Conservation (phyloP, 2,329 filamentous ascomycete species). For the Shiraia sp. region DNA sequence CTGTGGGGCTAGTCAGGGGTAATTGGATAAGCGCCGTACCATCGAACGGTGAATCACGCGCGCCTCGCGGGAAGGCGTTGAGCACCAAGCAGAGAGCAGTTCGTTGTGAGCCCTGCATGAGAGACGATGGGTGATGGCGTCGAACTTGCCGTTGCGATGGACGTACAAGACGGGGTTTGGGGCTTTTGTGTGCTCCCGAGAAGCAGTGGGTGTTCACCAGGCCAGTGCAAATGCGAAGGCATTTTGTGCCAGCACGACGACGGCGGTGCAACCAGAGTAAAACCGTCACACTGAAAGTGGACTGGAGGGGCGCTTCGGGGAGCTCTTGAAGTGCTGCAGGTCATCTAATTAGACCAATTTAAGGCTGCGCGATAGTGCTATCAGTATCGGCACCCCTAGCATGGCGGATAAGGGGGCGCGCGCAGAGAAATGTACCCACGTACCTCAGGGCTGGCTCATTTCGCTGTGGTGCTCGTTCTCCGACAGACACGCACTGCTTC, state of each 20-base stretch:
- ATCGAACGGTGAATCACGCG: slow-evolving; percentile 21
- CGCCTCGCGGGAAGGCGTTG: slow-evolving; percentile 27
- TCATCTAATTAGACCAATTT: slow-evolving; percentile 40
- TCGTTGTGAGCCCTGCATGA: slow-evolving; percentile 24
- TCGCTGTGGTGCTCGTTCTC: slow-evolving; percentile 23
- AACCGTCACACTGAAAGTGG: slow-evolving; percentile 28
- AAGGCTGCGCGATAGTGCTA: slow-evolving; percentile 39
- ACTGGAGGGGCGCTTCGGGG: slow-evolving; percentile 24
- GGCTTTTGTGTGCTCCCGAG: slow-evolving; percentile 15
- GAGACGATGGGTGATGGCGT: slow-evolving; percentile 11
- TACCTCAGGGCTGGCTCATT: slow-evolving; percentile 23
- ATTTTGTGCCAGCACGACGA: slow-evolving; percentile 1
- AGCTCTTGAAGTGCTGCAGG: slow-evolving; percentile 38
- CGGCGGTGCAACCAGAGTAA: slow-evolving; percentile 27
- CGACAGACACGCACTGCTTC: slow-evolving; percentile 16
- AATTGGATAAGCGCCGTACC: slow-evolving; percentile 26
- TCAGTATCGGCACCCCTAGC: slow-evolving; percentile 27
- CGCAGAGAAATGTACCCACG: slow-evolving; percentile 32
- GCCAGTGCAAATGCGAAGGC: slow-evolving; percentile 5
- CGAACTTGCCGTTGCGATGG: slow-evolving; percentile 16
- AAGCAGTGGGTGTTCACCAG: slow-evolving; percentile 5
- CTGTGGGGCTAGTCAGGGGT: slow-evolving; percentile 33
- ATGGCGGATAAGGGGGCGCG: slow-evolving; percentile 22
- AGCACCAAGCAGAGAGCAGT: slow-evolving; percentile 23
- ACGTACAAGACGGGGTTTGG: slow-evolving; percentile 12